These are phyloP conservation scores for Acacia confusa DNA, from an alignment of 306 rosid species.

Conservation along the genomic window DNA sequence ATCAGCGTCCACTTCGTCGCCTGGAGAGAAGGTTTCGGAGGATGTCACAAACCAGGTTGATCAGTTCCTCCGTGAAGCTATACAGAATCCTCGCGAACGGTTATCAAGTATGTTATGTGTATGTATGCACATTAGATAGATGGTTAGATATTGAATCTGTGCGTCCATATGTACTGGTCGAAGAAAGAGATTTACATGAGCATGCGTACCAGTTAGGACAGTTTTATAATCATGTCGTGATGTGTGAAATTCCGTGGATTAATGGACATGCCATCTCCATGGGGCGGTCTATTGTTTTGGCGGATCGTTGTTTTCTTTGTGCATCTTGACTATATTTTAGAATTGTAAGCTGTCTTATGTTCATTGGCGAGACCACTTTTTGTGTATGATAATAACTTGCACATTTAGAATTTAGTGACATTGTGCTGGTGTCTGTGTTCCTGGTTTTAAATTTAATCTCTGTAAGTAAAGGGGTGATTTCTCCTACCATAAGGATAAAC, in stretches of 20 bases:
- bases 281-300: not conserved
- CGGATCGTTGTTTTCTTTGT: conserved; percentile 12
- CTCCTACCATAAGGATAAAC: not conserved
- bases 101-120: conserved; percentile 58
- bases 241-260: not conserved
- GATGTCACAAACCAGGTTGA: conserved; percentile 72
- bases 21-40: conserved; percentile 48
- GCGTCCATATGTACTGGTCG: not conserved
- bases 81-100: conserved; percentile 97
- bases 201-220: not conserved
- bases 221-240: too few relatives aligned
- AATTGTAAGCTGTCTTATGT: not conserved
- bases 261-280: not conserved
- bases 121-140: not conserved
- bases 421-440: not conserved
- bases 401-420: not conserved
- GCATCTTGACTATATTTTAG: conserved; percentile 12
- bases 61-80: conserved; percentile 90
- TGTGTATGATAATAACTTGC: not conserved
- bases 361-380: not conserved
- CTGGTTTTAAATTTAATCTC: not conserved
- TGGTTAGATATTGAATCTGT: not conserved
- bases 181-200: not conserved
- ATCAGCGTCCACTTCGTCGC: conserved; percentile 34
- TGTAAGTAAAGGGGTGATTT: not conserved